Evolutionary conservation across 2,329 filamentous ascomycete genomes (phyloP).

Genomic region (Xylariaceae sp.): DNA sequence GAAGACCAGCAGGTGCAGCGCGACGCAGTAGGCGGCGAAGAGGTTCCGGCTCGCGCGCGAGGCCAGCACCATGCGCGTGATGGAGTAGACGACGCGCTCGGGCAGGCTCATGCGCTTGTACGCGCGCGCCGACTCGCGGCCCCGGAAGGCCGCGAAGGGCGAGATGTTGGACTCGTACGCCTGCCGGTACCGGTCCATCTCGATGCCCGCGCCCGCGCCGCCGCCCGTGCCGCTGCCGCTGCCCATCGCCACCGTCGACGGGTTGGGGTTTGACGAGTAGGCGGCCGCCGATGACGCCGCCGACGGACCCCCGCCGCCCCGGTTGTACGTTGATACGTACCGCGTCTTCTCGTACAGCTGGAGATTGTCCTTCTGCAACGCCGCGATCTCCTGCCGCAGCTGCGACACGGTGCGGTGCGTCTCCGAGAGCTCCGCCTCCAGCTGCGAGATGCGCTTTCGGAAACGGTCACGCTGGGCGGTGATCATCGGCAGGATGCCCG

Average conservation of each 20-base stretch:
- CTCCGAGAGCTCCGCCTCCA: constrained; percentile 85
- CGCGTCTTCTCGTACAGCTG: constrained; percentile 96
- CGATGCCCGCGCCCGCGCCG: constrained; percentile 51
- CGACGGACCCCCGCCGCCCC: constrained; percentile 54
- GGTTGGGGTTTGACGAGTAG: constrained; percentile 62
- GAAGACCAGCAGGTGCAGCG: constrained; percentile 81
- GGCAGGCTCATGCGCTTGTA: constrained; percentile 90
- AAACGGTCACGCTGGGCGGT: constrained; percentile 96
- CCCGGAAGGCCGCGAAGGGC: constrained; percentile 90
- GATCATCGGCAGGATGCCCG: constrained; percentile 93
- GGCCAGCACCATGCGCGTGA: constrained; percentile 84
- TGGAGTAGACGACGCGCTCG: constrained; percentile 81
- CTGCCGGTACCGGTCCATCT: constrained; percentile 77
- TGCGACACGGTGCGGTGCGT: constrained; percentile 75
- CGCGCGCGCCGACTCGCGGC: constrained; percentile 83
- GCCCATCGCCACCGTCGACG: constrained; percentile 59
- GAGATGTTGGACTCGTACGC: constrained; percentile 94
- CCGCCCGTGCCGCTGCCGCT: constrained; percentile 49
- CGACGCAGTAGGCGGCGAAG: constrained; percentile 87
- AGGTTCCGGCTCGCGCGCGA: constrained; percentile 86
- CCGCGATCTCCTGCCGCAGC: constrained; percentile 81
- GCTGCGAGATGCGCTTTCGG: constrained; percentile 87
- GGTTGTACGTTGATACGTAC: constrained; percentile 90
- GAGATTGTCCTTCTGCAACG: constrained; percentile 91
- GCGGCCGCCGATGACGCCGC: constrained; percentile 56